Conservation (phyloP, 2,329 filamentous ascomycete genomes). For the Scytalidium lignicola region DNA sequence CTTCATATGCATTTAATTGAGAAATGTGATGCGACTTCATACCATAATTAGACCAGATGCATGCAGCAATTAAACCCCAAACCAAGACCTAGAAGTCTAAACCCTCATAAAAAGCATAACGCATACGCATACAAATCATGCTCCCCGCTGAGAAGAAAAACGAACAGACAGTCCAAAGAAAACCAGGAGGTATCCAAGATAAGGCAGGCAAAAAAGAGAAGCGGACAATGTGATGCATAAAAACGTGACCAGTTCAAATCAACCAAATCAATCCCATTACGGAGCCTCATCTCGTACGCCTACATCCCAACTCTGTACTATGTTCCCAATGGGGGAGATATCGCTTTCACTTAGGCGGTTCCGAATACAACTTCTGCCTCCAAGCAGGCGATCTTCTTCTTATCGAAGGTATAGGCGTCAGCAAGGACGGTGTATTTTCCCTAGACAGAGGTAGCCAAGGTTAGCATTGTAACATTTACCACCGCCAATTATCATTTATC, state of each 20-base stretch:
- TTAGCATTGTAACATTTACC: slow-evolving; percentile 14
- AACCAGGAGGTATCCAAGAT: background rate
- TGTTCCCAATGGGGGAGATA: no score
- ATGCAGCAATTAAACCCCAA: background rate
- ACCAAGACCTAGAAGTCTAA: background rate
- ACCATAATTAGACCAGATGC: no score
- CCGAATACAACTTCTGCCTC: slow-evolving; percentile 65
- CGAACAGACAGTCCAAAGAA: background rate
- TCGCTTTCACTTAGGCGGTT: background rate
- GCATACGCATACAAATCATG: background rate
- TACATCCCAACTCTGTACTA: no score
- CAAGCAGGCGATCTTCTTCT: slow-evolving; percentile 78
- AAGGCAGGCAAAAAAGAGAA: background rate
- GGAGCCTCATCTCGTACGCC: background rate
- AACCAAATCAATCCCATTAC: background rate
- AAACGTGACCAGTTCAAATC: background rate
- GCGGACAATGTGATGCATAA: background rate
- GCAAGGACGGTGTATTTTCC: slow-evolving; percentile 87
- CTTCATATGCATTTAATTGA: no score
- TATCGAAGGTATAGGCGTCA: slow-evolving; percentile 72
- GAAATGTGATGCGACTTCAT: no score
- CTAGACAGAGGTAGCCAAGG: slow-evolving; percentile 36
- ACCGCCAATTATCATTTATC: background rate
- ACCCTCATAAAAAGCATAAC: background rate
- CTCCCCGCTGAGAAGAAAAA: background rate